Evolutionary conservation across 441 rosid genomes (phyloP).

Genomic region (Populus hybrid): DNA sequence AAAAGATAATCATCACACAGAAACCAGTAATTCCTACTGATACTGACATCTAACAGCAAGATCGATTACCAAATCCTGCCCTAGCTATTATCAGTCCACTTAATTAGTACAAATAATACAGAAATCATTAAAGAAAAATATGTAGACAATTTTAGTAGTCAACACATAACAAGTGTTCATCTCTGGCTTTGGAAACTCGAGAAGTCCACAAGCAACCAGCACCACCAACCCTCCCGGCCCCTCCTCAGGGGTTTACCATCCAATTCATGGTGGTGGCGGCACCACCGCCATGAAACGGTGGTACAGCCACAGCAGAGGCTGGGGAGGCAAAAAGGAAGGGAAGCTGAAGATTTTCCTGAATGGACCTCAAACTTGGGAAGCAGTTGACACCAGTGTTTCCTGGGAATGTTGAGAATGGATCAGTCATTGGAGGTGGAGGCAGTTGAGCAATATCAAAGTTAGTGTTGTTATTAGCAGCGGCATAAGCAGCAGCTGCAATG

Average conservation of each 20-base stretch:
- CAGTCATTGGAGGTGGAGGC: slow-evolving; percentile 17
- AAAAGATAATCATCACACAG: neutral
- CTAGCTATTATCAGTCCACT: neutral
- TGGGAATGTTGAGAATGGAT: slow-evolving; percentile 29
- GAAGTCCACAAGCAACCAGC: slow-evolving; percentile 54
- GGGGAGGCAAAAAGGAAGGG: slow-evolving; percentile 43
- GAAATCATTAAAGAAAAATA: neutral
- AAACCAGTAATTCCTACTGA: neutral
- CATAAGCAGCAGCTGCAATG: slow-evolving; percentile 47
- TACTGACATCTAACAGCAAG: neutral
- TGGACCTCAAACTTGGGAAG: slow-evolving; percentile 64
- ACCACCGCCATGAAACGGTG: slow-evolving; percentile 25
- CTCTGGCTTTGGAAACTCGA: slow-evolving; percentile 9
- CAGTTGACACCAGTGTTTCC: slow-evolving; percentile 36
- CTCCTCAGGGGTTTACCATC: slow-evolving; percentile 34
- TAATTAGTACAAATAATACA: neutral
- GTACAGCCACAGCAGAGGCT: slow-evolving; percentile 26
- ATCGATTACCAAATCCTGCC: neutral
- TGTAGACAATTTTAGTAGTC: neutral
- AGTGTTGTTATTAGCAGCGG: slow-evolving; percentile 20
- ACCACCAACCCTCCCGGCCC: slow-evolving; percentile 9
- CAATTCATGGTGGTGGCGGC: slow-evolving; percentile 28
- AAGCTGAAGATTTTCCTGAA: slow-evolving; percentile 66
- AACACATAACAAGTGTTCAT: no score
- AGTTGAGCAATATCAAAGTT: slow-evolving; percentile 22